A percentile compares a stretch with the other conserved stretches of the same genome.
Evolutionary conservation across 164 flowering plant species (phyloP).

Genomic region (Berberis thunbergii): DNA sequence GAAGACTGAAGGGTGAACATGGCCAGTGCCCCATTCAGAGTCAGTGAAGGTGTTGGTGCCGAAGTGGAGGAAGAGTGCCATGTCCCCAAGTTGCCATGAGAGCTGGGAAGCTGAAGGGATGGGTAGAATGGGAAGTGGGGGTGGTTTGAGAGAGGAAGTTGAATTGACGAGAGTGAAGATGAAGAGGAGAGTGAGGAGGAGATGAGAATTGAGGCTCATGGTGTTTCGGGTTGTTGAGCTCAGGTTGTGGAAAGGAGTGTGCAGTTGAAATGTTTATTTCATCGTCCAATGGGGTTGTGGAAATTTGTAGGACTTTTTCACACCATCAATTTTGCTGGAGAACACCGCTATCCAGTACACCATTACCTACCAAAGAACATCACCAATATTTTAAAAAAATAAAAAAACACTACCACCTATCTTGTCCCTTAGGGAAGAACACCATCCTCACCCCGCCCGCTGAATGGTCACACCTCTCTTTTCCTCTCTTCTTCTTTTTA

Average conservation of each 20-base stretch:
- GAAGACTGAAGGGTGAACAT: slow-evolving; percentile 59
- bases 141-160: slow-evolving; percentile 14
- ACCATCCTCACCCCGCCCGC: too few relatives aligned
- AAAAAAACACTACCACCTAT: too few relatives aligned
- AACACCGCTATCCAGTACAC: too few relatives aligned
- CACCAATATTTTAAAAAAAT: too few relatives aligned
- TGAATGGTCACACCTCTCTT: too few relatives aligned
- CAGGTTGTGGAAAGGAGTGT: background rate
- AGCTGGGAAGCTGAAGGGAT: slow-evolving; percentile 79
- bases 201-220: background rate
- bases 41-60: slow-evolving; percentile 94
- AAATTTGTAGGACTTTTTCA: too few relatives aligned
- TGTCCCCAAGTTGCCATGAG: slow-evolving; percentile 67
- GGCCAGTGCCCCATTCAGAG: slow-evolving; percentile 91
- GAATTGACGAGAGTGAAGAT: background rate
- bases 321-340: too few relatives aligned
- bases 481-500: too few relatives aligned
- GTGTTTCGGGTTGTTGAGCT: background rate
- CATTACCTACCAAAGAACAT: too few relatives aligned
- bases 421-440: too few relatives aligned
- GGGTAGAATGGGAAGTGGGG: slow-evolving; percentile 86
- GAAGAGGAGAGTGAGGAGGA: background rate
- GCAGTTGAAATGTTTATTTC: background rate
- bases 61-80: slow-evolving; percentile 90
- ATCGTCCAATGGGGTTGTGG: too few relatives aligned